Conservation (phyloP, 108 stramenopile species). For the Nitzschia inconspicua region DNA sequence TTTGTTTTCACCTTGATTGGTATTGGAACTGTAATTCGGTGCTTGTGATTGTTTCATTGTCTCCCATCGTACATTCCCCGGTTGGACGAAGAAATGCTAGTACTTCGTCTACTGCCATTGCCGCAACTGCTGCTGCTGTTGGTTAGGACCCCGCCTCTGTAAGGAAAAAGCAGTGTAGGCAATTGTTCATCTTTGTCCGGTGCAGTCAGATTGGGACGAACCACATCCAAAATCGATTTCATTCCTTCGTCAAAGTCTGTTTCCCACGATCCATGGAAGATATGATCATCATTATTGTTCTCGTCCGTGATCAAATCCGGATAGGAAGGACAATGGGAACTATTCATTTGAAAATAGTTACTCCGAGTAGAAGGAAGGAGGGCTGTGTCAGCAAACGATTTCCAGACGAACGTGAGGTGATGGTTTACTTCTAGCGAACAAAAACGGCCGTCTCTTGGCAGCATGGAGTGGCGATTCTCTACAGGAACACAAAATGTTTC, state of each 20-base stretch:
- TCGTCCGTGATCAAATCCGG: no score
- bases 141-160: conserved; percentile 10
- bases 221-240: conserved; percentile 18
- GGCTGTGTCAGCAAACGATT: conserved; percentile 2
- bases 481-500: conserved; percentile 8
- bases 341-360: neutral
- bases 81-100: no score
- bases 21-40: no score
- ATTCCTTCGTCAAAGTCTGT: conserved; percentile 23
- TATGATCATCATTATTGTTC: neutral
- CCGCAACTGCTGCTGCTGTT: no score
- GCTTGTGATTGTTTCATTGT: no score
- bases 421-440: no score
- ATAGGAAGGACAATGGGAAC: conserved; percentile 5
- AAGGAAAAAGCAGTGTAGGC: conserved; percentile 14
- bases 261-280: neutral
- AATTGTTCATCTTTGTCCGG: neutral
- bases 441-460: no score
- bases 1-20: no score
- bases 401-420: no score
- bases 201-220: conserved; percentile 6
- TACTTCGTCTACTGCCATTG: no score
- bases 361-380: neutral
- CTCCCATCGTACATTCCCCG: no score
- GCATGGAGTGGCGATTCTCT: no score